Conservation (phyloP, 805 yeast species). For the Kregervanrija fluxuum region DNA sequence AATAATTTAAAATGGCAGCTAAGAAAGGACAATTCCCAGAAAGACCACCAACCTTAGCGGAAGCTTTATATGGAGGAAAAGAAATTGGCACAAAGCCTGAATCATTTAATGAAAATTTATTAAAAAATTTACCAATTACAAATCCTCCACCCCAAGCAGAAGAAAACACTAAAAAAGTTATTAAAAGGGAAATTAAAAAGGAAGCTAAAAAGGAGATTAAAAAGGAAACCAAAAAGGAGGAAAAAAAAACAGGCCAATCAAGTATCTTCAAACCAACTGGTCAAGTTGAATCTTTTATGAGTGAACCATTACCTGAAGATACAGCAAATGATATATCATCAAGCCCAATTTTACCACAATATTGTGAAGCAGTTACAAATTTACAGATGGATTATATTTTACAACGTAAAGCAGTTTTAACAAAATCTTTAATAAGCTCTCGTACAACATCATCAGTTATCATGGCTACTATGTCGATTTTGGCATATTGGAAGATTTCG, state of each 20-base stretch:
- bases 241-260: not conserved
- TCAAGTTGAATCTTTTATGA: constrained; percentile 6
- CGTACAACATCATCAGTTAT: constrained; percentile 31
- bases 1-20: not conserved
- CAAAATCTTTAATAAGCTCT: constrained; percentile 39
- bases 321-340: constrained; percentile 47
- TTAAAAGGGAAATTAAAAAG: no score
- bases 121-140: no score
- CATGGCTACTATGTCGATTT: constrained; percentile 15
- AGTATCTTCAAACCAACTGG: constrained; percentile 1
- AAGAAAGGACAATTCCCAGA: constrained; percentile 13
- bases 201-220: not conserved
- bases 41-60: constrained; percentile 14
- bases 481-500: constrained; percentile 14
- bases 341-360: constrained; percentile 45
- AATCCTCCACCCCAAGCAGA: no score
- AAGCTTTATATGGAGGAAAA: constrained; percentile 7
- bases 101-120: no score
- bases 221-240: not conserved
- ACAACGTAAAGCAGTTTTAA: constrained; percentile 39
- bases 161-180: constrained; percentile 4
- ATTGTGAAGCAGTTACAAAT: constrained; percentile 52
- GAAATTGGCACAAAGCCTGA: constrained; percentile 9
- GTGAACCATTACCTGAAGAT: constrained; percentile 41
- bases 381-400: constrained; percentile 56